Base-by-base conservation (phyloP, 331 rosid species). In the Malus hybrid region DNA sequence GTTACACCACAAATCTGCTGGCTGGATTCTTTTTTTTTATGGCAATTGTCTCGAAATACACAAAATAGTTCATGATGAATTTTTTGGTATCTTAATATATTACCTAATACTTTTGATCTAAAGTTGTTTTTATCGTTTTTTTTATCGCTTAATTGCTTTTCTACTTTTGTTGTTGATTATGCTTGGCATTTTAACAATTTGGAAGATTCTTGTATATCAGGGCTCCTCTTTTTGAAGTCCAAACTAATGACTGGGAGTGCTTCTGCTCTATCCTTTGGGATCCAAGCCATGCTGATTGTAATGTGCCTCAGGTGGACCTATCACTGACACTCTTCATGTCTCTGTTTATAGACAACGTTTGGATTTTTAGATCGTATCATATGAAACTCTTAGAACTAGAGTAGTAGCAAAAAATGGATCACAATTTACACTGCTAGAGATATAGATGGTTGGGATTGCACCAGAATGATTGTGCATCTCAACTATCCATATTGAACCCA, bases 241-340 rank as follows among this genome's bases (percentile, higher is more conserved):
- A 90, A 88, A 88, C 87, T 66, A 87, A 89, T 80, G 77, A 75
- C 4, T 93, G 98, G 98, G 98, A 93, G 77, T 91, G 98, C 88
- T 93, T 86, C 78, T 93, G 97, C 86, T 90, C 88, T 72, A 76
- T 89, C 60, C 88, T 79, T 32, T 91, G 97, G 98, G 96, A 93
- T 82, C 93, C 98, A 80, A 72, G 82, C 74, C 89, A 81, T 64
- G 97, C 97, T 81, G 97, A 93, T 83, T 93, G 98, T 86, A 88
- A 93, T 46, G 96, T 83, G 68, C 94, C 94, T 71, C 98, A 93
- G 98, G 98, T 93, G 80, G 79, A 78, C 74, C 71, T 78, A 80
- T 69, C 55, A 22, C 66, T 61, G 53, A 34, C 53, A 33, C 24
- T 68, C 24, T 20, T 67, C 34, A n/a, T 72, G 46, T 80, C 66